Conservation (phyloP, 2,329 filamentous ascomycete species). For the Nothomitra cinnamomea region DNA sequence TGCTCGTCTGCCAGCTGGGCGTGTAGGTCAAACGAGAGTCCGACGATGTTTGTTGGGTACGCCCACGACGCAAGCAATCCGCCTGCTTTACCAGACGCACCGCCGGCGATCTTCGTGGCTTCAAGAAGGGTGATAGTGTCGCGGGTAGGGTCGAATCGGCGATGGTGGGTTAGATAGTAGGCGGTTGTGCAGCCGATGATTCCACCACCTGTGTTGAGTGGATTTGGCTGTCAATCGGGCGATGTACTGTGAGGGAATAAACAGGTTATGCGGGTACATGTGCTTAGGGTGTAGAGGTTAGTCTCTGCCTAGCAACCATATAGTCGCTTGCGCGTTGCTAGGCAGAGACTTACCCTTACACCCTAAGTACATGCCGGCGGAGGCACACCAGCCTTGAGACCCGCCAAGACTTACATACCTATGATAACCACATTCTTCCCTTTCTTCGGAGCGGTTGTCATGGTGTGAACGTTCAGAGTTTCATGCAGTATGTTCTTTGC, state of each 20-base stretch:
- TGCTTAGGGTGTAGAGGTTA: no score
- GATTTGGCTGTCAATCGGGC: no score
- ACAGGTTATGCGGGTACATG: no score
- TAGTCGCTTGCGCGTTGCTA: no score
- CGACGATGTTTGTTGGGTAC: constrained; percentile 9
- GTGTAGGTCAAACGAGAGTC: constrained; percentile 7
- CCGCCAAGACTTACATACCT: not conserved
- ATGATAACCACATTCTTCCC: not conserved
- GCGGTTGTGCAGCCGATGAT: constrained; percentile 7
- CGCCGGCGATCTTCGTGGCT: constrained; percentile 8
- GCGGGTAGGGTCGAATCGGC: not conserved
- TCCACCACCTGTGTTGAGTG: constrained; percentile 3
- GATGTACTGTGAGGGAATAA: no score
- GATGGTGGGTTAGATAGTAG: constrained; percentile 8
- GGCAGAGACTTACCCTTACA: no score
- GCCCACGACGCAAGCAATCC: constrained; percentile 9
- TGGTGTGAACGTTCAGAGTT: no score
- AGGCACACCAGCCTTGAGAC: no score
- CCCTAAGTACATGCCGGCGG: no score
- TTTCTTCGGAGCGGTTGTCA: no score
- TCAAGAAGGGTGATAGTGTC: constrained; percentile 9
- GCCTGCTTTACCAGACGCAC: constrained; percentile 10
- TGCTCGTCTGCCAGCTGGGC: constrained; percentile 8
- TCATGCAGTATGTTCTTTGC: no score
- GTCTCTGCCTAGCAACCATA: no score